These are phyloP conservation scores for Hypoxylon sp. DNA, from an alignment of 2,329 filamentous ascomycete species.

Conservation along the genomic window DNA sequence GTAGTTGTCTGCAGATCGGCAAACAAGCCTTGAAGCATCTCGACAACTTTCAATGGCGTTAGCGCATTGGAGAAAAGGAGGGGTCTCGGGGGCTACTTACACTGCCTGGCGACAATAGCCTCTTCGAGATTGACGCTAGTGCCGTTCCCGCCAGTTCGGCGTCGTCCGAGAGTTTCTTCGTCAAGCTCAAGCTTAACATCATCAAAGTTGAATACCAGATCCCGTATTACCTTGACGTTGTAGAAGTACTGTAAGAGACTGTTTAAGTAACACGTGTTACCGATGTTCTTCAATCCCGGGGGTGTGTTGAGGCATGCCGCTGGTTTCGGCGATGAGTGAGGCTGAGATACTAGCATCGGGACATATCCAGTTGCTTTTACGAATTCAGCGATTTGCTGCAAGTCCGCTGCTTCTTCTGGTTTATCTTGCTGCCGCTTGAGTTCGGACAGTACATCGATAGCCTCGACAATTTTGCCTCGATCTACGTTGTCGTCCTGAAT, in stretches of 20 bases:
- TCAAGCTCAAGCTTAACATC: constrained; percentile 77
- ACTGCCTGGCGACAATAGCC: constrained; percentile 78
- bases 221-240: constrained; percentile 84
- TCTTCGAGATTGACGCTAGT: constrained; percentile 67
- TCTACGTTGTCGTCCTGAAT: constrained; percentile 45
- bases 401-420: constrained; percentile 44
- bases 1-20: constrained; percentile 76
- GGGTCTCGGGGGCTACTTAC: constrained; percentile 66
- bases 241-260: constrained; percentile 97
- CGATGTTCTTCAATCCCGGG: constrained; percentile 91
- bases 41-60: constrained; percentile 71
- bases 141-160: constrained; percentile 80
- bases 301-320: constrained; percentile 71
- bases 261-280: constrained; percentile 98
- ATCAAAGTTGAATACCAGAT: constrained; percentile 84
- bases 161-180: constrained; percentile 73
- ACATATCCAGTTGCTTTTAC: constrained; percentile 40
- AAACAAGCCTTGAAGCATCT: constrained; percentile 80
- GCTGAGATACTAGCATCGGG: constrained; percentile 32
- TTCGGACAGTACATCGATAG: constrained; percentile 51
- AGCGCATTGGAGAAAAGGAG: constrained; percentile 22
- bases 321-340: constrained; percentile 27
- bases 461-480: constrained; percentile 47
- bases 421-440: constrained; percentile 45
- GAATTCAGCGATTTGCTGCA: constrained; percentile 48